phyloP scores from a whole-genome alignment of 345 rosid species.

The Euphorbia lathyris region DNA sequence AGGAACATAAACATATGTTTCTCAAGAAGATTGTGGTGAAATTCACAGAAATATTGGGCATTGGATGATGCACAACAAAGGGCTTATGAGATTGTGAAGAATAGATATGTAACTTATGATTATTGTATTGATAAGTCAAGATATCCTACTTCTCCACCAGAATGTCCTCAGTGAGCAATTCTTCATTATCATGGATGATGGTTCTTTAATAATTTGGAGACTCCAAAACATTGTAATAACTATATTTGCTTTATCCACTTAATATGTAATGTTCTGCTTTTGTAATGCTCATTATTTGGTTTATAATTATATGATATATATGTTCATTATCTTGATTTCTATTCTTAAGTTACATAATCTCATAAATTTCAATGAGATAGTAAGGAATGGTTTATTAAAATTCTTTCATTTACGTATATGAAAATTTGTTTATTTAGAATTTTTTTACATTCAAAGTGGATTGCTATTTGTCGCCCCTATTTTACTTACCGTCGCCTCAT shows the following conservation, averaged over 20 bases:
- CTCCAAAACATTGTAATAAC: background rate
- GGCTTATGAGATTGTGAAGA: slow-evolving; percentile 24
- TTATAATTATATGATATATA: no score
- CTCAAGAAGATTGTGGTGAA: slow-evolving; percentile 58
- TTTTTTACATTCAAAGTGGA: no score
- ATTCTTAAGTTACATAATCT: no score
- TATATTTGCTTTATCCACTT: background rate
- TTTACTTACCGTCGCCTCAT: no score
- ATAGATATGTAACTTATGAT: slow-evolving; percentile 34
- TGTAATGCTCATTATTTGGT: no score
- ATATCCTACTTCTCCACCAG: slow-evolving; percentile 25
- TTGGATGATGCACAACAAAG: slow-evolving; percentile 16
- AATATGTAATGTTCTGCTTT: background rate
- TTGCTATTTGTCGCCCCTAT: no score
- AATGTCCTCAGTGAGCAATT: slow-evolving; percentile 24
- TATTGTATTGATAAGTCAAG: slow-evolving; percentile 38
- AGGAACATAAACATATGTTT: slow-evolving; percentile 16
- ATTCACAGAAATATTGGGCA: slow-evolving; percentile 30
- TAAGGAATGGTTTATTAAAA: no score
- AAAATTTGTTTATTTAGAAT: no score
- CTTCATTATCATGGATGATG: no score
- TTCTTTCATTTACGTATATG: no score
- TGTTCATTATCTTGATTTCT: no score
- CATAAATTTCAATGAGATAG: no score
- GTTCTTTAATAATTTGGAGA: background rate